These are phyloP conservation scores for Incumbomyces delicatus DNA, from an alignment of 2,329 filamentous ascomycete species.

Conservation along the genomic window DNA sequence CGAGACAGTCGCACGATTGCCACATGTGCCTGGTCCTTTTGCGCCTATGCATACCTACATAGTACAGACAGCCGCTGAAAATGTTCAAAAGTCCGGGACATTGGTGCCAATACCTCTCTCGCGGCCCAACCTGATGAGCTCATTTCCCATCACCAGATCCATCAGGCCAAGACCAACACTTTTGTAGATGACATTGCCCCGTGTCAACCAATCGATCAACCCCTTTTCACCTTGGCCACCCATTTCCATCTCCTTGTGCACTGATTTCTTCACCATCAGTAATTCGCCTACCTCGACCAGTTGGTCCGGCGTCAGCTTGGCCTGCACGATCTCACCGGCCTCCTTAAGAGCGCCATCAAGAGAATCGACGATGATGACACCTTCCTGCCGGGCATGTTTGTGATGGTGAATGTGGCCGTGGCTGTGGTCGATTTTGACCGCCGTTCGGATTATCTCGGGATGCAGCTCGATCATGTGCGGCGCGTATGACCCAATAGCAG, in stretches of 20 bases:
- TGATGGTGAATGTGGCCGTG: conserved; percentile 30
- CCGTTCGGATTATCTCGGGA: conserved; percentile 60
- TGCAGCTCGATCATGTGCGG: conserved; percentile 76
- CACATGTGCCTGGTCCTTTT: no score
- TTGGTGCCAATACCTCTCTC: conserved; percentile 45
- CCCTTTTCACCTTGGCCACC: conserved; percentile 30
- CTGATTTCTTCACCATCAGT: conserved; percentile 51
- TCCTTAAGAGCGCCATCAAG: conserved; percentile 71
- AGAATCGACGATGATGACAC: conserved; percentile 55
- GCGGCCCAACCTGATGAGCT: conserved; percentile 48
- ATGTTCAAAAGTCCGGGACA: conserved; percentile 32
- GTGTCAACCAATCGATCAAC: conserved; percentile 50
- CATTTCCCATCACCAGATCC: conserved; percentile 55
- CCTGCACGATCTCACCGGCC: conserved; percentile 77
- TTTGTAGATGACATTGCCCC: conserved; percentile 60
- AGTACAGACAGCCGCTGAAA: neutral
- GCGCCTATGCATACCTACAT: neutral
- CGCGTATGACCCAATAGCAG: conserved; percentile 44
- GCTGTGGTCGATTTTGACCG: conserved; percentile 36
- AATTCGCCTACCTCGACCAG: conserved; percentile 84
- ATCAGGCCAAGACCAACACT: conserved; percentile 58
- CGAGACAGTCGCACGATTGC: no score
- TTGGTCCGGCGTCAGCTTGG: conserved; percentile 60
- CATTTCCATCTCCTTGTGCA: conserved; percentile 26
- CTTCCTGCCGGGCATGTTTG: conserved; percentile 46